These are phyloP conservation scores for Boechera retrofracta DNA, from an alignment of 345 rosid genomes.

Conservation along the genomic window DNA sequence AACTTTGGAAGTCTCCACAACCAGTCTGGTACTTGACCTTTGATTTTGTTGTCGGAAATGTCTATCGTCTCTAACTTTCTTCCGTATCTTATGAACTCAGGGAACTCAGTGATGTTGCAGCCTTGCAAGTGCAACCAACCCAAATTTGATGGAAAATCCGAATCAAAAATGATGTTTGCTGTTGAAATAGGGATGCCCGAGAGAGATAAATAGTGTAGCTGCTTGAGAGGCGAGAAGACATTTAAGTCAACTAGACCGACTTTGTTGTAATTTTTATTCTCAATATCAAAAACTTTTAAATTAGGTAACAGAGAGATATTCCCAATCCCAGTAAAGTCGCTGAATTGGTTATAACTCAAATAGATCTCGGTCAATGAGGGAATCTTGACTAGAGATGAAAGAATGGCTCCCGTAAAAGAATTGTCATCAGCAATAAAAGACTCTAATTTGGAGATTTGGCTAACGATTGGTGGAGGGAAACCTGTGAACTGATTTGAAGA, in stretches of 20 bases:
- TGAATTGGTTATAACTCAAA: too few relatives aligned
- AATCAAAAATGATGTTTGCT: neutral
- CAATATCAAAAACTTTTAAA: neutral
- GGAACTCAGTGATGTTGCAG: neutral
- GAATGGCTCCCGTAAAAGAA: neutral
- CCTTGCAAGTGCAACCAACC: accelerated
- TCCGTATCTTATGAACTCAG: neutral
- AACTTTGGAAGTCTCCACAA: neutral
- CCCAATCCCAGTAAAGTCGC: neutral
- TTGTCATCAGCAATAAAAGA: accelerated
- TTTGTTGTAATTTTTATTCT: too few relatives aligned
- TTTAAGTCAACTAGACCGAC: neutral
- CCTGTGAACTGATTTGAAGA: neutral
- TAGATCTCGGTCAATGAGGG: slow-evolving; percentile 8
- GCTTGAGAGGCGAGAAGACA: neutral
- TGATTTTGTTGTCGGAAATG: neutral
- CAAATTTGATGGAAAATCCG: neutral
- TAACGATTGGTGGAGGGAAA: neutral
- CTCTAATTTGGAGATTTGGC: slow-evolving; percentile 6
- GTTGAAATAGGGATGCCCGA: neutral
- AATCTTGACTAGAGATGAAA: neutral
- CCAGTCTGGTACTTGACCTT: slow-evolving; percentile 9
- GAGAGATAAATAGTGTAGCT: neutral
- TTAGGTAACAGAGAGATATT: neutral
- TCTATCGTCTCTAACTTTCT: neutral